These are phyloP conservation scores for Scleromitrula shiraiana DNA, from an alignment of 2,329 filamentous ascomycete species.

Conservation along the genomic window DNA sequence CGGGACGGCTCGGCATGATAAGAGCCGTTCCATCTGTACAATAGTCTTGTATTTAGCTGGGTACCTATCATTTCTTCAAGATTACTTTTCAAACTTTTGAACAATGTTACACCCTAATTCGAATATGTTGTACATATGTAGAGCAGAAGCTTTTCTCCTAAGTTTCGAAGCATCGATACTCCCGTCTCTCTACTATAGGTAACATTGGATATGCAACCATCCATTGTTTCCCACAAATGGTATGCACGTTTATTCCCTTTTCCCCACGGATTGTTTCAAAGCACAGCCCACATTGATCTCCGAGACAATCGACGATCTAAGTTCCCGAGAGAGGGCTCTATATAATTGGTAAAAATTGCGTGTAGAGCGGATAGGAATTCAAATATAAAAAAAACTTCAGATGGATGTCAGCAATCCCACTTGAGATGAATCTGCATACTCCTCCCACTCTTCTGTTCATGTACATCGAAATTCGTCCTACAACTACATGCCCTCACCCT, in stretches of 20 bases:
- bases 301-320: slow-evolving; percentile 5
- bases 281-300: slow-evolving; percentile 4
- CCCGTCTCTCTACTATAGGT: no score
- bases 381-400: no score
- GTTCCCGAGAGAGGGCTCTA: not conserved
- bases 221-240: not conserved
- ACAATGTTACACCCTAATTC: not conserved
- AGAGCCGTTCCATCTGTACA: no score
- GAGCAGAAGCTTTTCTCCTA: no score
- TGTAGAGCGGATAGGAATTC: no score
- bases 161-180: no score
- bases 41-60: no score
- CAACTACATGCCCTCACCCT: no score
- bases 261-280: slow-evolving; percentile 10
- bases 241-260: not conserved
- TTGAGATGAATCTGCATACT: not conserved
- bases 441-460: not conserved
- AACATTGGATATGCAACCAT: not conserved
- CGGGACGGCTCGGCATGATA: not conserved
- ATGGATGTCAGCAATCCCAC: not conserved
- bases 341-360: not conserved
- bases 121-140: no score
- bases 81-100: not conserved
- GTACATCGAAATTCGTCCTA: no score
- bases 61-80: no score